Evolutionary conservation across 306 rosid genomes (phyloP).

Genomic region (Alnus glutinosa): DNA sequence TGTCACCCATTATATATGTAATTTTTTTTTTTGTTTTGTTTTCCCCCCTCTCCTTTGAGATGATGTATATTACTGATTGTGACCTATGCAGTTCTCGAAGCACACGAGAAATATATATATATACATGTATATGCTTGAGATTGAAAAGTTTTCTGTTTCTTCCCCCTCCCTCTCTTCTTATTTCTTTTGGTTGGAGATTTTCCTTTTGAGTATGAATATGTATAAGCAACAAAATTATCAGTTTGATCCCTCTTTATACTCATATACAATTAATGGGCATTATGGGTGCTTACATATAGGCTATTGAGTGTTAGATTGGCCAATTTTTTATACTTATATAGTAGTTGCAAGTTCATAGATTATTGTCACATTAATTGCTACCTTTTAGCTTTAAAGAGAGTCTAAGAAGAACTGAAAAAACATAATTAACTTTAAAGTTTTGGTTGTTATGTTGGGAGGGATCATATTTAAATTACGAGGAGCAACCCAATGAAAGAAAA

Average conservation of each 20-base stretch:
- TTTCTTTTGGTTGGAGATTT: neutral
- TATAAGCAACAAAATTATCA: neutral
- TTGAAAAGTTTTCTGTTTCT: neutral
- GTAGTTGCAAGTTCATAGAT: too few relatives aligned
- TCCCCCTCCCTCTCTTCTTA: neutral
- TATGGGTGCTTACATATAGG: too few relatives aligned
- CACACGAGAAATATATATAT: neutral
- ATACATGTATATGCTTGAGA: neutral
- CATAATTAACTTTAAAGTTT: too few relatives aligned
- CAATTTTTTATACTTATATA: too few relatives aligned
- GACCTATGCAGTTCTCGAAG: neutral
- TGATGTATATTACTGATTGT: neutral
- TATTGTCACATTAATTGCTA: too few relatives aligned
- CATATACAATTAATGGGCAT: too few relatives aligned
- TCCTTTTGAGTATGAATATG: neutral
- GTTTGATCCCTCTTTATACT: neutral
- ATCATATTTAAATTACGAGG: neutral
- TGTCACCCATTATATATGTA: neutral
- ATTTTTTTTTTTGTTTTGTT: neutral
- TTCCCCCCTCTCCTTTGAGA: neutral
- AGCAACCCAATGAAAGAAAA: neutral
- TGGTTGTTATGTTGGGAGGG: neutral
- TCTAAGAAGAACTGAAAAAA: too few relatives aligned
- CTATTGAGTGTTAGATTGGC: too few relatives aligned
- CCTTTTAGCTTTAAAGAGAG: too few relatives aligned